Conservation (phyloP, 2,329 filamentous ascomycete genomes). For the Thelonectria blattea region DNA sequence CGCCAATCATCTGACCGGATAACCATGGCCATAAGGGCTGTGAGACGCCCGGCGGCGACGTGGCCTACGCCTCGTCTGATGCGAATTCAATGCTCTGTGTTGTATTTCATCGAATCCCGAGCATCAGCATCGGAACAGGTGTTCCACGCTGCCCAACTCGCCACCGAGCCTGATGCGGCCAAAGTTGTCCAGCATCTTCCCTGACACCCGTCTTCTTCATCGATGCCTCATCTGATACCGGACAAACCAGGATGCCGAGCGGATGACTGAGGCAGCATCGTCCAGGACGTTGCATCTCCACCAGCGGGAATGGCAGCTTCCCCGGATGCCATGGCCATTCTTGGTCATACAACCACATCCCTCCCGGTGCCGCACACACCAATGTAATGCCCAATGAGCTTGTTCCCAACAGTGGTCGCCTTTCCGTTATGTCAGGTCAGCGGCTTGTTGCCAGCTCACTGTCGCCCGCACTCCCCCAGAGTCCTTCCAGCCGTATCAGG, state of each 20-base stretch:
- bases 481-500: slow-evolving; percentile 20
- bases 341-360: slow-evolving; percentile 15
- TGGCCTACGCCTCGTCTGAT: background rate
- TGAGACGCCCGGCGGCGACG: slow-evolving; percentile 5
- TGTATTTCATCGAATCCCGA: background rate
- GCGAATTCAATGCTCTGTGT: background rate
- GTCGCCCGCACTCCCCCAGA: slow-evolving; percentile 22
- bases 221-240: background rate
- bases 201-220: background rate
- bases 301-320: background rate
- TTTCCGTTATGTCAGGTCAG: slow-evolving; percentile 22
- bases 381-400: slow-evolving; percentile 23
- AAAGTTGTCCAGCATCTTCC: slow-evolving; percentile 24
- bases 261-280: slow-evolving; percentile 14
- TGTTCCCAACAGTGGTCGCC: slow-evolving; percentile 16
- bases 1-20: slow-evolving; percentile 4
- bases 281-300: background rate
- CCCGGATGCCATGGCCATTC: slow-evolving; percentile 1
- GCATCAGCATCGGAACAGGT: background rate
- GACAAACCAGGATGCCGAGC: slow-evolving; percentile 11
- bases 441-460: slow-evolving; percentile 24
- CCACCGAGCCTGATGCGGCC: slow-evolving; percentile 3
- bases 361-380: slow-evolving; percentile 14
- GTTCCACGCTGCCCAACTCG: background rate
- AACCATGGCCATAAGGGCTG: background rate